Base-by-base conservation (phyloP, 805 yeast species). In the Candida cerambycidarum region DNA sequence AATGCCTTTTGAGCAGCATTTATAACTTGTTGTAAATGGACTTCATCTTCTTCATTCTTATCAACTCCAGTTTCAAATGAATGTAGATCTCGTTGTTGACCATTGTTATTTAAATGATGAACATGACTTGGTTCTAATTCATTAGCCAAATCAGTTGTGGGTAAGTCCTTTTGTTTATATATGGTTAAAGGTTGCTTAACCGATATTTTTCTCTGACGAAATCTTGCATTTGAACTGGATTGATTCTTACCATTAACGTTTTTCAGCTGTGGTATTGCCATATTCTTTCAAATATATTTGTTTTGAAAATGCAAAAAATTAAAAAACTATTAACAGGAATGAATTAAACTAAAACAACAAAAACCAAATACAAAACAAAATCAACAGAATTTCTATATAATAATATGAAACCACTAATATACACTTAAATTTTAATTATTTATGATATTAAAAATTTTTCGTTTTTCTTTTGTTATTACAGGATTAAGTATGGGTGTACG, bases 11-110 rank as follows among this genome's bases (percentile, higher is more conserved):
- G 83, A 1, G 89, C 80, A 11, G 92, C 92, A 63, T 82, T 82
- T 51, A 93, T 83, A 38, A 90, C 97, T 49, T 85, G 88, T 61
- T 92, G 96, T 48, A 93, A 73, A 77, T 93, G 99, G 32, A 87
- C 93, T 63, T 93, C 99, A 54, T 89, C 96, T 64, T 93, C 99
- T 64, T 93, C 99, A 53, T 86, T 89, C 61, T 93, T 93, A 58
- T 93, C 99, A 32, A 93, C 99, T 65, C 99, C 99, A 5, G 98
- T 92, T 56, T 93, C 99, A 33, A 93, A 79, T 47, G 89, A 88
- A 55, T 88, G 89, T 23, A 87, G 66, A 50, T 92, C 97, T 32
- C 98, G 79, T 61, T 85, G 95, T 54, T 82, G 85, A 42, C 80
- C 86, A 18, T 82, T 78, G 32, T 55, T 56, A 46, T 58, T 67